Base-by-base conservation (phyloP, 176 grass and related monocot species). In the Phragmites australis region DNA sequence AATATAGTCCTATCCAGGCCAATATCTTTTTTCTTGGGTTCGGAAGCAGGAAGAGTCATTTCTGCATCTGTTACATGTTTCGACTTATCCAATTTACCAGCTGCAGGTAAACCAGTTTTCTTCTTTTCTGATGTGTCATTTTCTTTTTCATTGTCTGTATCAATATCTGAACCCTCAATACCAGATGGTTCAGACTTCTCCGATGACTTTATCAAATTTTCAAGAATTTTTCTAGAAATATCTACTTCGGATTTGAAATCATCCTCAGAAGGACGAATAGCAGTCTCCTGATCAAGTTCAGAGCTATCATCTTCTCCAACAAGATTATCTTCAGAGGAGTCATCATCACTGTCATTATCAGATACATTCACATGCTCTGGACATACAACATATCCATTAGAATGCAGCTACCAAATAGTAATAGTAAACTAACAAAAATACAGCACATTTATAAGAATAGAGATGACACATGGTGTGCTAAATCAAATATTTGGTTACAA, bases 1-100 rank as follows among this genome's bases (percentile, higher is more conserved):
- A 98, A 98, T 91, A 98, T 74, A 31, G 92, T 98, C 70, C 81
- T 90, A 86, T 88, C 90, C 78, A 98, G 76, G 52, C 75, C 86
- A 82, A 54, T 18, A 30, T 91, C 90, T 83, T 77, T 85, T 85
- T 79, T 80, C 68, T 83, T 88, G 15, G 70, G 55, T 84, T 84
- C 61, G 31, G 45, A 62, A 74, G 65, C 29, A 62, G 79, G 68
- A 62, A 53, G 31, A 47, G 37, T 81, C 46, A 21, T 41, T 81
- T 75, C 68, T 64, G 61, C 68, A 54, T 75, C 54, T 65, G 49
- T 59, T 65, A 58, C 57, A 86, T 1, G n/a, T 64, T 77, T 68
- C 25, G 39, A 56, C 48, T 84, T 78, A 51, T 46, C 55, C 45
- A 44, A 58, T 22, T 58, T 85, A 50, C 6, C 45, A 75, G 52